Base-by-base conservation (phyloP, 306 rosid species). In the Luffa acutangula region DNA sequence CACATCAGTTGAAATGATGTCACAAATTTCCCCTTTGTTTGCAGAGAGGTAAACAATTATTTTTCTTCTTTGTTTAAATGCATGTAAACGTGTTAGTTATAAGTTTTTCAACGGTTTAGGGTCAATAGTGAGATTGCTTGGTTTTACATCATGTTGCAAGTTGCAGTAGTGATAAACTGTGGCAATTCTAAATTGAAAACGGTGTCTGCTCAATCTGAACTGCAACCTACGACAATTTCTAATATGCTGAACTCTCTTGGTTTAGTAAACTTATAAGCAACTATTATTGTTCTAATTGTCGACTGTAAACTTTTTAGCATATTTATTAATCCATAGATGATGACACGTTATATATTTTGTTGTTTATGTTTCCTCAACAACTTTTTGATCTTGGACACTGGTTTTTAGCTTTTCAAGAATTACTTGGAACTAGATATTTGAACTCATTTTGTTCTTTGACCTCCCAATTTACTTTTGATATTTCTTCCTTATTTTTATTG, bases 21-120 rank as follows among this genome's bases (percentile, higher is more conserved):
- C 91, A 20, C 87, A 87, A 69, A 79, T 94, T 66, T 81, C 88
- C 39, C 97, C 98, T 0, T 6, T 92, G 82, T 90, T 91, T 82
- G 85, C 91, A 12, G 53, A 88, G 3, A 90, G 87, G 98, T 95
- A 87, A 87, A 43, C 37, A 49, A 14, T 3, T 45, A 72, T 72
- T 46, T 62, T 43, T n/a, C 54, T 69, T 69, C 75, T 69, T 17
- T 18, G 25, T 17, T 41, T 39, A 21, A 17, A 42, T 41, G 34
- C 14, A 18, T 41, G 52, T 8, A 70, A 63, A 11, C 49, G 20
- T 45, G 17, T 70, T 70, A 33, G 76, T 45, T 21, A 70, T 11
- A 70, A 10, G 13, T 64, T 45, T 20, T 71, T 25, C 57, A 45
- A 71, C 57, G 9, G n/a, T 71, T 71, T 25, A 25, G 46, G 57